phyloP scores from a whole-genome alignment of 2,329 filamentous ascomycete species.

The Geosmithia putterillii region DNA sequence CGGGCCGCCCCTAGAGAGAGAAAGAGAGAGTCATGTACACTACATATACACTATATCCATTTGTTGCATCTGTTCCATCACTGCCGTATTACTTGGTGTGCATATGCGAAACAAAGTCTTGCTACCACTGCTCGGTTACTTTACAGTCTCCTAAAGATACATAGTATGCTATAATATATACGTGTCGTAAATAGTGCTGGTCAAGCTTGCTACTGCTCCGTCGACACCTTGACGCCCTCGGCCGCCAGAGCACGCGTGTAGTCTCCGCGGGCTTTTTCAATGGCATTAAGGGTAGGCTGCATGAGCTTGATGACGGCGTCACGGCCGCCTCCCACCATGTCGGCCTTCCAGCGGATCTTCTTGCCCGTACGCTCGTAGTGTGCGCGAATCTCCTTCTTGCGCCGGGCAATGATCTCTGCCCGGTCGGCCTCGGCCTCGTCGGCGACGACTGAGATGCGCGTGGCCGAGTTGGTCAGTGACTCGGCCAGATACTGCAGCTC shows the following conservation, averaged over 20 bases:
- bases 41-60: not conserved
- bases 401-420: conserved; percentile 49
- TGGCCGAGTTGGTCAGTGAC: conserved; percentile 61
- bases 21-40: not conserved
- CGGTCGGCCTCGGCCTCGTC: conserved; percentile 30
- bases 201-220: conserved; percentile 26
- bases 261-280: conserved; percentile 57
- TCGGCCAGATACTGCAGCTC: conserved; percentile 77
- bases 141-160: not conserved
- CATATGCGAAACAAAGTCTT: not conserved
- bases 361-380: conserved; percentile 62
- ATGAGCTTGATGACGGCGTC: conserved; percentile 67
- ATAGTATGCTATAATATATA: not conserved
- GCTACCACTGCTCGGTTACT: not conserved
- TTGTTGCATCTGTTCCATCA: not conserved
- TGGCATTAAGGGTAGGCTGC: conserved; percentile 57
- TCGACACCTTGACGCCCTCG: conserved; percentile 37
- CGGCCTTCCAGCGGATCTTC: conserved; percentile 57
- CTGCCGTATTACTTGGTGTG: not conserved
- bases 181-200: no score
- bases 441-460: conserved; percentile 10
- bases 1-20: not conserved
- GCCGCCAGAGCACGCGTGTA: conserved; percentile 63
- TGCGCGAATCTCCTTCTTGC: conserved; percentile 59
- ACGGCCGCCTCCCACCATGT: conserved; percentile 60